Evolutionary conservation across 108 stramenopile genomes (phyloP).

Genomic region (Cyclotella cryptica): DNA sequence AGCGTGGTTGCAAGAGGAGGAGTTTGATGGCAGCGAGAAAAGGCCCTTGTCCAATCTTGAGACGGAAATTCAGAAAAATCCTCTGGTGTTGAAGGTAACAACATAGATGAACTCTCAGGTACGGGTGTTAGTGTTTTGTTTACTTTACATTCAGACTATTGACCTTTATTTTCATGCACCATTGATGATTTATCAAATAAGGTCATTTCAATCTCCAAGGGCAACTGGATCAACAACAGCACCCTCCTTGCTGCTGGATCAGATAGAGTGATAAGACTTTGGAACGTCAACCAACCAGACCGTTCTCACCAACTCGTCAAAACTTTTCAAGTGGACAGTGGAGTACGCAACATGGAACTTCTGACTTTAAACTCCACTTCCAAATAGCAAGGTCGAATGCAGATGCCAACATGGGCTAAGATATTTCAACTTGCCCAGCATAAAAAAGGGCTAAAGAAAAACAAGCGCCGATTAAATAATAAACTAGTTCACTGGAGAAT

Average conservation of each 20-base stretch:
- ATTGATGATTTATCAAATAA: background rate
- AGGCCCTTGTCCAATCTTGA: too few species aligned
- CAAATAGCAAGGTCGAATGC: conserved; percentile 83
- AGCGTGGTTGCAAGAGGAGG: too few species aligned
- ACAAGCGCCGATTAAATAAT: too few species aligned
- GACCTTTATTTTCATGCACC: background rate
- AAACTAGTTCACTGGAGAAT: too few species aligned
- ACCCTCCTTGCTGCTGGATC: conserved; percentile 64
- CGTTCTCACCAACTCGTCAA: conserved; percentile 33
- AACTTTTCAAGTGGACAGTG: conserved; percentile 65
- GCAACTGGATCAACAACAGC: conserved; percentile 62
- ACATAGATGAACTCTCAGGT: conserved; percentile 36
- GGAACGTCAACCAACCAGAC: conserved; percentile 53
- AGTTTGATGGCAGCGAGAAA: too few species aligned
- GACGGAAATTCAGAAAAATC: too few species aligned
- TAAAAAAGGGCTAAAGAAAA: too few species aligned
- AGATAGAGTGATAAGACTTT: conserved; percentile 78
- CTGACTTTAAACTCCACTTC: conserved; percentile 37
- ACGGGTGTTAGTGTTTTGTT: background rate
- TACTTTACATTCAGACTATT: conserved; percentile 11
- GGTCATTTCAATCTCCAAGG: conserved; percentile 71
- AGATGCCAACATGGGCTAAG: conserved; percentile 49
- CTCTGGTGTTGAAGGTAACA: conserved; percentile 42
- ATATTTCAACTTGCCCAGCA: too few species aligned
- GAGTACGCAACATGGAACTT: conserved; percentile 92